Conservation (phyloP, 2,329 filamentous ascomycete genomes). For the Sporothrix pallida region DNA sequence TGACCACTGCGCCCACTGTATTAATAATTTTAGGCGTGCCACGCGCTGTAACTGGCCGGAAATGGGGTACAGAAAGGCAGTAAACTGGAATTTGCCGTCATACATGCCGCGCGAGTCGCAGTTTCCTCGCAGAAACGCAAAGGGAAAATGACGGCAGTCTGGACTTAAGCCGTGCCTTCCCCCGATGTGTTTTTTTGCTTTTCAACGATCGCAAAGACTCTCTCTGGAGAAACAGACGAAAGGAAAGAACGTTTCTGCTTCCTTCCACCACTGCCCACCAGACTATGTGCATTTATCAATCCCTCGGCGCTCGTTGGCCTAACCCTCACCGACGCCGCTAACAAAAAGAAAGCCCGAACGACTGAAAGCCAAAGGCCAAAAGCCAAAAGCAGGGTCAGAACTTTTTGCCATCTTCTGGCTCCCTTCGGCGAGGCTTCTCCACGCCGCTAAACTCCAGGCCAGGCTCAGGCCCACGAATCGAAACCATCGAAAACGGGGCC, state of each 20-base stretch:
- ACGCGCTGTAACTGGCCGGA: not conserved
- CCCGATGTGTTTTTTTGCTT: not conserved
- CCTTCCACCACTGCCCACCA: not conserved
- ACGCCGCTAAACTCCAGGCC: slow-evolving; percentile 22
- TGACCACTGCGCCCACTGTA: slow-evolving; percentile 30
- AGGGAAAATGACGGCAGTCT: not conserved
- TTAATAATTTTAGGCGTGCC: slow-evolving; percentile 24
- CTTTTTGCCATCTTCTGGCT: not conserved
- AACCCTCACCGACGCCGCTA: slow-evolving; percentile 24
- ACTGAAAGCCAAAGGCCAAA: not conserved
- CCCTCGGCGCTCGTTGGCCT: slow-evolving; percentile 1
- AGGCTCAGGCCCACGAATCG: slow-evolving; percentile 5
- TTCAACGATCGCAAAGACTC: not conserved
- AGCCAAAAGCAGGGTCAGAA: not conserved
- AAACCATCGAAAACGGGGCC: not conserved
- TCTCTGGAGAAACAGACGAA: not conserved
- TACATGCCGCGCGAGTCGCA: not conserved
- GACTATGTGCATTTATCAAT: slow-evolving; percentile 13
- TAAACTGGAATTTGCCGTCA: slow-evolving; percentile 6
- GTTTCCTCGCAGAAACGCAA: not conserved
- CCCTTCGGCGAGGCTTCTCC: slow-evolving; percentile 17
- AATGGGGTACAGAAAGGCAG: too few relatives aligned
- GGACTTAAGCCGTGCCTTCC: slow-evolving; percentile 17
- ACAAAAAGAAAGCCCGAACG: not conserved
- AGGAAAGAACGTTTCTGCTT: not conserved